Base-by-base conservation (phyloP, 2,329 filamentous ascomycete genomes). In the Clarireedia sp. region DNA sequence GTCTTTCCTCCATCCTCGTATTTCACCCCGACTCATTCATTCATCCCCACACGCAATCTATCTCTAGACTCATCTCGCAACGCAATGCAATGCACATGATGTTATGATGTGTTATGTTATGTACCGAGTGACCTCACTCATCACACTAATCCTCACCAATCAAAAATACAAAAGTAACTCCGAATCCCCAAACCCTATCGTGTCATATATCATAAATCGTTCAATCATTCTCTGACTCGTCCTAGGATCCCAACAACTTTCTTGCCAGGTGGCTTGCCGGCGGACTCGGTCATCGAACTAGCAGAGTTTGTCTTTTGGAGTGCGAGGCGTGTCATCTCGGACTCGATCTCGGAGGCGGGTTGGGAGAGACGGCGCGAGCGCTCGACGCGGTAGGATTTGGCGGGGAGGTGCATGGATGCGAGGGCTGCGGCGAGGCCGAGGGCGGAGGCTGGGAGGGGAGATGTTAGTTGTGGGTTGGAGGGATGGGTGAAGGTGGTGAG, bases 321-420 rank as follows among this genome's bases (percentile, higher is more conserved):
- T 3, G 51, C 29, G 7, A 54, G 46, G 7, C 51, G 51, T 10
- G 43, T 8, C 51, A 54, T 41, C 16, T 54, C 51, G 5, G 29
- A 21, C 10, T 54, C 43, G 1, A 48, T 36, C 26, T 54, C 43
- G 12, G 46, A 29, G 3, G 51, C 51, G 2, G 51, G 33, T 29
- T 54, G 51, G 1, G 51, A 54, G 23, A 54, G 51, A 16, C 51
- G 51, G 3, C 51, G 51, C 5, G n/a, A 48, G 14, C 51, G 51
- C 21, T 54, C 51, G 12, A 54, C 51, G 23, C 51, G 51, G 17
- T 54, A 54, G 17, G 10, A 38, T 41, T 54, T 54, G n/a, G 51
- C 33, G 3, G 51, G 51, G 12, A 54, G 51, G 12, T 48, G 51
- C 51, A 54, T 54, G 12, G 51, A 54, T 48, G 51, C 36, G 33